A percentile compares a stretch with the other conserved stretches of the same genome.
phyloP scores from a whole-genome alignment of 1,284 basidiomycete genomes.

The Sanguinoderma infundibulare region DNA sequence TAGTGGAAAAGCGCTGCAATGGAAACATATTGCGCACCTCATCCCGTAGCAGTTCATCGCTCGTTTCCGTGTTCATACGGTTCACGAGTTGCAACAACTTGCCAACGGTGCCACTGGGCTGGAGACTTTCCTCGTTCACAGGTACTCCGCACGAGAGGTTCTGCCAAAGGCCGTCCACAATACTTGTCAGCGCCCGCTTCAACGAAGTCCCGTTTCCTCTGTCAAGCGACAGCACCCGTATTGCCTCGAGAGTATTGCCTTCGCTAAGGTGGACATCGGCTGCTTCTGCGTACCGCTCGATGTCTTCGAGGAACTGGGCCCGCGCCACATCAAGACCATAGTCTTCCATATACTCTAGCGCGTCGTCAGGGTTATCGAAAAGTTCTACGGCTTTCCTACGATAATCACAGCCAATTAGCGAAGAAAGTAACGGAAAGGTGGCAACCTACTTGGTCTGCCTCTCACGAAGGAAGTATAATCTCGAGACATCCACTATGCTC shows the following conservation, averaged over 20 bases:
- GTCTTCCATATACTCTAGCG: constrained; percentile 61
- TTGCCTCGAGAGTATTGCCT: constrained; percentile 53
- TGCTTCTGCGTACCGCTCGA: constrained; percentile 52
- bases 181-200: constrained; percentile 24
- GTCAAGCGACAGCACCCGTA: constrained; percentile 49
- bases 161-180: constrained; percentile 35
- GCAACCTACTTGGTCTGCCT: constrained; percentile 48
- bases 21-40: constrained; percentile 20
- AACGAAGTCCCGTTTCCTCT: constrained; percentile 16
- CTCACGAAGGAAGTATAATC: constrained; percentile 55
- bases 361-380: constrained; percentile 57
- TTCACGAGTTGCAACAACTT: constrained; percentile 18
- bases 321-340: constrained; percentile 56
- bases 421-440: neutral
- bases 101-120: constrained; percentile 8
- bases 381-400: constrained; percentile 51
- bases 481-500: constrained; percentile 50
- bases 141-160: constrained; percentile 32
- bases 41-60: constrained; percentile 10
- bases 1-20: neutral
- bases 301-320: constrained; percentile 51
- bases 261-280: constrained; percentile 58
- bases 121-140: constrained; percentile 11
- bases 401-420: neutral
- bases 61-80: constrained; percentile 1